Base-by-base conservation (phyloP, 2,329 filamentous ascomycete species). In the Fusarium euwallaceae region DNA sequence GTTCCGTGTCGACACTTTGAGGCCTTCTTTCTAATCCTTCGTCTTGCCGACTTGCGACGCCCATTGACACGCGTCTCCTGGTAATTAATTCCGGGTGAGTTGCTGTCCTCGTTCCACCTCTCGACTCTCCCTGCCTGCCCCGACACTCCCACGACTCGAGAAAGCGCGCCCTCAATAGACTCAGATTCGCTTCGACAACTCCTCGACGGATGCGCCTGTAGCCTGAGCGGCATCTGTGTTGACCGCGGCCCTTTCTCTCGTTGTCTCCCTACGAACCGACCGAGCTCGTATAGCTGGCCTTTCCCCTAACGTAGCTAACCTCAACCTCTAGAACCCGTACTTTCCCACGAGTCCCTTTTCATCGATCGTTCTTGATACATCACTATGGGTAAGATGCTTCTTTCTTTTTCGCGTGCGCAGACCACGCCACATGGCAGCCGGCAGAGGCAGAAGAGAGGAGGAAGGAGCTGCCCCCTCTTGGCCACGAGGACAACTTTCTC, bases 321-420 rank as follows among this genome's bases (percentile, higher is more conserved):
- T 34, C 17, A 48, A 29, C 53, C 41, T 59, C 43, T 66, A 74
- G 80, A 80, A 78, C 66, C 69, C 75, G 78, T 71, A 72, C 81
- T 78, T 83, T 81, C 80, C 76, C 75, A 72, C 72, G 64, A 76
- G 69, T 76, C 66, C 65, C 78, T 74, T 69, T 73, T 78, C 75
- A 75, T 74, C 80, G 81, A 80, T 74, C 80, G 81, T 77, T 83
- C 81, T 80, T 83, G 81, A 81, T 80, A 82, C 72, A 82, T 83
- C 78, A 79, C 79, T 81, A 84, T 84, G 83, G 83, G 83, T 84
- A 84, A 84, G 83, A 80, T 74, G 64, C 66, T 66, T 78, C 77
- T 79, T 83, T 83, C 78, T 80, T 81, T 79, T 62, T 73, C 69
- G 64, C 67, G 59, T 56, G 72, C 65, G 37, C 62, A 48, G 70